Conservation (phyloP, 805 yeast species). For the Yamadazyma insecticola region DNA sequence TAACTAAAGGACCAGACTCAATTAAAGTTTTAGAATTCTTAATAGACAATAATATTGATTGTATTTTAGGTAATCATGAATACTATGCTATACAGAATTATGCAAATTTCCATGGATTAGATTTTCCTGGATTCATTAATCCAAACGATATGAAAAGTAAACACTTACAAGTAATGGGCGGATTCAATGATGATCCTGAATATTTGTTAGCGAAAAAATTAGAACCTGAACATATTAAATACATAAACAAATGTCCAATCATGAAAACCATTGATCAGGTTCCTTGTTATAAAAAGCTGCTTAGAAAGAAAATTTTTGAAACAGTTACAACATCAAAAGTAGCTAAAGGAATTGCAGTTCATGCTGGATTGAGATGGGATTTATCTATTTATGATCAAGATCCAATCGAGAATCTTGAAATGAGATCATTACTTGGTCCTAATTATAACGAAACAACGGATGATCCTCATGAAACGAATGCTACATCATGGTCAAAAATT, state of each 20-base stretch:
- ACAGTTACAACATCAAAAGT: slow-evolving; percentile 6
- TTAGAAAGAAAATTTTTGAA: slow-evolving; percentile 21
- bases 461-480: slow-evolving; percentile 28
- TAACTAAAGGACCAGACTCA: slow-evolving; percentile 80
- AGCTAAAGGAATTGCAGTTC: slow-evolving; percentile 56
- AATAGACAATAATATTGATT: slow-evolving; percentile 52
- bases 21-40: slow-evolving; percentile 63
- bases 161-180: slow-evolving; percentile 3
- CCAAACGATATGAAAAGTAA: slow-evolving; percentile 6
- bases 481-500: slow-evolving; percentile 53
- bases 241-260: slow-evolving; percentile 58
- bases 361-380: slow-evolving; percentile 79
- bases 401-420: slow-evolving; percentile 59
- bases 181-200: slow-evolving; percentile 33
- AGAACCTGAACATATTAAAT: slow-evolving; percentile 56
- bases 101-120: slow-evolving; percentile 52
- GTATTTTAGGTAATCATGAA: slow-evolving; percentile 90
- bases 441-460: slow-evolving; percentile 56
- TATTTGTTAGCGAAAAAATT: slow-evolving; percentile 48
- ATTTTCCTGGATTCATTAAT: slow-evolving; percentile 22
- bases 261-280: slow-evolving; percentile 60
- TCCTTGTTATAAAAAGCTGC: slow-evolving; percentile 34
- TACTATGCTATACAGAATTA: slow-evolving; percentile 63
- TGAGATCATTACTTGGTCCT: slow-evolving; percentile 67
- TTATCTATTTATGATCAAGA: slow-evolving; percentile 51